Base-by-base conservation (phyloP, 2,329 filamentous ascomycete species). In the Alternaria arbusti region DNA sequence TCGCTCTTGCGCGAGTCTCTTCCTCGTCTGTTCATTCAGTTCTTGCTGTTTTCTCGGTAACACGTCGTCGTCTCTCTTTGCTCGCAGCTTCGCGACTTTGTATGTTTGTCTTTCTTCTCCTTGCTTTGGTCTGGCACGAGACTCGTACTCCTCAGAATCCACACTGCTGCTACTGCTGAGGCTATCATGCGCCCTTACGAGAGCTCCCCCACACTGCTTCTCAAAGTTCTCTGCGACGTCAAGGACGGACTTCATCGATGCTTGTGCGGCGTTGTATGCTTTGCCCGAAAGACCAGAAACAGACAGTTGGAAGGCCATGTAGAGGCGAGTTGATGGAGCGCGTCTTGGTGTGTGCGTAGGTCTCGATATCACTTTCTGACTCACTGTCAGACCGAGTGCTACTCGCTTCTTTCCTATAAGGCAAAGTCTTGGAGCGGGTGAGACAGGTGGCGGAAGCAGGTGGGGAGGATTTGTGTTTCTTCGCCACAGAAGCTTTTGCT, bases 221-320 rank as follows among this genome's bases (percentile, higher is more conserved):
- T 46, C 25, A 7, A 61, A 10, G 44, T 12, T 32, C 12, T 40
- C 20, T n/a, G n/a, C 44, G 5, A 32, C 44, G 9, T 50, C 51
- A 1, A 56, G 28, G 4, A 61, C 44, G 12, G 28, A 36, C 17
- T 12, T 15, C 51, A 56, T 56, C 10, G 28, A 36, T 17, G 43
- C 44, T 28, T 56, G 28, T 17, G 58, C 58, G 20, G 44, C 36
- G 13, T 28, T 30, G 32, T 61, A 61, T 5, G 25, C 32, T 30
- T 28, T 12, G n/a, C 58, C 58, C 6, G 10, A 26, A n/a, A 61
- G 51, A 8, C 43, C 30, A 3, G 58, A 56, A 7, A 61, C 23
- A 8, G 51, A 56, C 11, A 61, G 51, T 30, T 61, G 58, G 45
- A 61, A 61, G 28, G 58, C 25, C 32, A 61, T 25, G 32, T 61